These are phyloP conservation scores for Excoecaria agallocha DNA, from an alignment of 345 rosid genomes.

Conservation along the genomic window DNA sequence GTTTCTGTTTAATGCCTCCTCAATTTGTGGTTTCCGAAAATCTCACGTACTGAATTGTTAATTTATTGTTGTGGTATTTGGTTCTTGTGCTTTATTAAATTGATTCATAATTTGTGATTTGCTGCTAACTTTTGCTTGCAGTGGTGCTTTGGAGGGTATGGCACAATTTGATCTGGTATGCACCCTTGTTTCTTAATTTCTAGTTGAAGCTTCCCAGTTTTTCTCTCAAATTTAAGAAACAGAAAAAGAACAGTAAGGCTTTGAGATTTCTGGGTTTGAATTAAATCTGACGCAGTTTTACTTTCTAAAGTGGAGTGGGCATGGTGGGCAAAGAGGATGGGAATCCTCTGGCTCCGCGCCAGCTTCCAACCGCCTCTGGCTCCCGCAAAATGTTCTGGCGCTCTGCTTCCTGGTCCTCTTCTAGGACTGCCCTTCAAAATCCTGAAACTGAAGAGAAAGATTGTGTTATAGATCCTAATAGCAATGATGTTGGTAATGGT, in stretches of 20 bases:
- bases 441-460: slow-evolving; percentile 50
- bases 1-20: background rate
- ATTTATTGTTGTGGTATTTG: background rate
- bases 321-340: slow-evolving; percentile 95
- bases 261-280: slow-evolving; percentile 27
- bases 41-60: background rate
- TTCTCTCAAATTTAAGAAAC: slow-evolving; percentile 13
- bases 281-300: slow-evolving; percentile 9
- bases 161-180: slow-evolving; percentile 39
- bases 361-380: slow-evolving; percentile 40
- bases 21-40: background rate
- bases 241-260: slow-evolving; percentile 12
- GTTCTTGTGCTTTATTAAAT: background rate
- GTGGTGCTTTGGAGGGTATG: slow-evolving; percentile 20
- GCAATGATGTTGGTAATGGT: slow-evolving; percentile 23
- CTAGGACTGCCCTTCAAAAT: slow-evolving; percentile 66
- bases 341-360: slow-evolving; percentile 50
- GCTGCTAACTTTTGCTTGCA: slow-evolving; percentile 29
- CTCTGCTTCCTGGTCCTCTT: slow-evolving; percentile 96
- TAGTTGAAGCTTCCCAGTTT: slow-evolving; percentile 12
- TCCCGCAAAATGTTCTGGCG: slow-evolving; percentile 86
- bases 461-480: slow-evolving; percentile 41
- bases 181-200: slow-evolving; percentile 21
- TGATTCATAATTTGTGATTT: slow-evolving; percentile 2
- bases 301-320: slow-evolving; percentile 32